Evolutionary conservation across 1,139 yeast genomes (phyloP), one percentile per base, ranked within the genome.

Genomic region (Zygosaccharomyces pseudobailii): DNA sequence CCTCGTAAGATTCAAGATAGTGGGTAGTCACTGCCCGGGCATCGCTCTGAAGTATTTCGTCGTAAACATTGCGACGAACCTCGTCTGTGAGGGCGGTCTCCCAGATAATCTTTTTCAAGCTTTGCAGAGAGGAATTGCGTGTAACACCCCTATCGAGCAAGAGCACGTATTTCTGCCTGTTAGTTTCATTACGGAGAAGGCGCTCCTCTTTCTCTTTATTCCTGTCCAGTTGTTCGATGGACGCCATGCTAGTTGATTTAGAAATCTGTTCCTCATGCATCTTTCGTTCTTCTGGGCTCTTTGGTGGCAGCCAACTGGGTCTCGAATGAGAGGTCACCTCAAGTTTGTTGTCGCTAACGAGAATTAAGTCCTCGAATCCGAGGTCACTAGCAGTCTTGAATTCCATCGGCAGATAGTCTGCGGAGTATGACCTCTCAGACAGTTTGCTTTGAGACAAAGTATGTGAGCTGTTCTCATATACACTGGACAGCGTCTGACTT

Each of bases 271-370:
- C 62, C 49, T 73, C 76, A 51, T 76, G 80, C 41, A 63, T 60
- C 40, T 58, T 56, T 31, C 68, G 64, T 52, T 76, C 80, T 3
- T 57, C 57, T 4, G 63, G 53, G 40, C 66, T 65, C 57, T 76
- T 76, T 9, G 80, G 80, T 8, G 80, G 80, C 25, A 75, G 55
- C 76, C 79, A 74, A 40, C 73, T 66, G 2, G 80, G 80, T 45
- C 80, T 67, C 1, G 79, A 70, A 10, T 70, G 70, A 13, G 76
- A 62, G 19, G 71, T 55, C 30, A 60, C 55, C 38, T 71, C 67
- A 43, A 72, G 48, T 57, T 73, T 75, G 54, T 72, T 76, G 31
- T 63, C 68, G 0, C 82, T 76, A 1, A 77, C 70, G 27, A 78
- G 57, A 40, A 65, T 60, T 47, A 73, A 55, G 55, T 78, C 81